Percentiles rank a stretch among this genome's conserved stretches.
Conservation (phyloP, 108 stramenopile species). For the Epipyxis sp. region DNA sequence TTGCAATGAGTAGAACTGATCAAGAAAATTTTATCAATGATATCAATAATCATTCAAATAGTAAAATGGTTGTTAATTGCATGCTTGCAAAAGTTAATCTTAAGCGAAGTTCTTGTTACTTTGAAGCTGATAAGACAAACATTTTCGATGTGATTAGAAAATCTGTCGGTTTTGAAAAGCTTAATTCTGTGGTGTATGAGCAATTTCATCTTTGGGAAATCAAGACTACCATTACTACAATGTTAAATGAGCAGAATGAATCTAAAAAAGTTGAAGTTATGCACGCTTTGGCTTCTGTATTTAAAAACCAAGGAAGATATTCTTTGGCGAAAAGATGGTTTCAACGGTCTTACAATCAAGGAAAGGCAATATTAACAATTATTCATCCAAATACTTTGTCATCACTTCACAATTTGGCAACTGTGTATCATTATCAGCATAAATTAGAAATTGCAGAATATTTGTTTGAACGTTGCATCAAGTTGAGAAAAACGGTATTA, state of each 20-base stretch:
- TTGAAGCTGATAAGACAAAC: not conserved
- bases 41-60: not conserved
- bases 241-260: no score
- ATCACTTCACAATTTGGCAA: constrained; percentile 8
- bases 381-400: constrained; percentile 5
- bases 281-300: no score
- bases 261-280: no score
- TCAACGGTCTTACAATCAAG: no score
- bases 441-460: not conserved
- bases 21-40: not conserved
- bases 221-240: no score
- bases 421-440: not conserved
- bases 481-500: not conserved
- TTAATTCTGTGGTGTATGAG: constrained; percentile 14
- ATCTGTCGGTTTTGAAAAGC: not conserved
- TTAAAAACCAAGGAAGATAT: no score
- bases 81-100: not conserved
- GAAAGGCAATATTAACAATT: no score
- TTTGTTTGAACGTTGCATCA: not conserved
- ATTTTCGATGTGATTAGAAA: not conserved
- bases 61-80: no score
- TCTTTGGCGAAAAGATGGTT: no score
- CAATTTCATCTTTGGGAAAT: constrained; percentile 8
- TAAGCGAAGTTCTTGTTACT: not conserved
- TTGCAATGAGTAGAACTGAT: constrained; percentile 25